Percentiles rank a stretch among this genome's conserved stretches.
Conservation (phyloP, 345 rosid genomes). For the Odontarrhena argentea region DNA sequence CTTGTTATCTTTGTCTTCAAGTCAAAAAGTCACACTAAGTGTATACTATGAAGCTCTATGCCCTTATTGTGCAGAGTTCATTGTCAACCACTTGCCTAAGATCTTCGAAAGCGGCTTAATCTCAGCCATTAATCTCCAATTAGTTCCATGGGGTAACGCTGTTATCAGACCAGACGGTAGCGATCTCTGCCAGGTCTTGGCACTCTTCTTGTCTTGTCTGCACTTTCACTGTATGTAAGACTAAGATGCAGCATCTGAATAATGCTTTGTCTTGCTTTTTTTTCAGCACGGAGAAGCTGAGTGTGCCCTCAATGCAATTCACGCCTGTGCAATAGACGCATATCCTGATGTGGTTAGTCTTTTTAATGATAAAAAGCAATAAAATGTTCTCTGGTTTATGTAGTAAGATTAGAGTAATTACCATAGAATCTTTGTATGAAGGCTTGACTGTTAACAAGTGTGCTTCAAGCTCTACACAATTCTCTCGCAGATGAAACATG, state of each 20-base stretch:
- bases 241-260: not conserved
- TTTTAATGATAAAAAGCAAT: not conserved
- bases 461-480: not conserved
- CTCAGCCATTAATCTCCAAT: conserved; percentile 65
- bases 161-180: conserved; percentile 41
- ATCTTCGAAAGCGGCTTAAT: conserved; percentile 57
- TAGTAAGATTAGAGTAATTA: not conserved
- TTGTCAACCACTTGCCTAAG: conserved; percentile 65
- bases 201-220: conserved; percentile 21
- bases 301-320: conserved; percentile 54
- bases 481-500: conserved; percentile 53
- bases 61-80: conserved; percentile 73
- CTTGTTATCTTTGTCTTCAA: conserved; percentile 25
- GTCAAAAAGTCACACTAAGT: conserved; percentile 56
- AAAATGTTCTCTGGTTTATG: not conserved
- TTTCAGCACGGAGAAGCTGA: conserved; percentile 65
- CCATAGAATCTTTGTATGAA: not conserved
- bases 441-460: not conserved
- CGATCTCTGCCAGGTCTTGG: conserved; percentile 71
- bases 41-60: conserved; percentile 80
- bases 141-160: conserved; percentile 88
- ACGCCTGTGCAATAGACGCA: conserved; percentile 57
- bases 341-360: conserved; percentile 59
- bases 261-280: not conserved
- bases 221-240: conserved; percentile 2